phyloP scores from a whole-genome alignment of 495 filamentous ascomycete species.

The Penicillium lagena region DNA sequence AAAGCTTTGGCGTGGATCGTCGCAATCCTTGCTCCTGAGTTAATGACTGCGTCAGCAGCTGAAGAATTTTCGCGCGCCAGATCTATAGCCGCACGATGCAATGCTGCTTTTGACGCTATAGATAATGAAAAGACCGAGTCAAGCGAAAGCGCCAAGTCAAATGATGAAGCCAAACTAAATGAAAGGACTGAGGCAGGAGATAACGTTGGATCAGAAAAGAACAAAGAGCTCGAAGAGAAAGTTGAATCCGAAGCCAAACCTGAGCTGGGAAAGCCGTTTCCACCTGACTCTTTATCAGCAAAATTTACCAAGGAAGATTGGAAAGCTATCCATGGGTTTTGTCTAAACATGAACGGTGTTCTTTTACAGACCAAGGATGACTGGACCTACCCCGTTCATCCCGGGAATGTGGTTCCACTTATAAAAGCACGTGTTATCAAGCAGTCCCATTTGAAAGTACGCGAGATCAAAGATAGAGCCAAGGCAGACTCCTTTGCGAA shows the following conservation, averaged over 20 bases:
- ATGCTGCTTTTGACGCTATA: not conserved
- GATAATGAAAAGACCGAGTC: not conserved
- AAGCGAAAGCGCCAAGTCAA: too few relatives aligned
- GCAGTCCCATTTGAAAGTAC: not conserved
- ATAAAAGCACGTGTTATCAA: conserved; percentile 5
- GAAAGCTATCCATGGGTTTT: conserved; percentile 1
- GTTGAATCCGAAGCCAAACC: too few relatives aligned
- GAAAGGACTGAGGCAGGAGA: too few relatives aligned
- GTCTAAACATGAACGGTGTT: conserved; percentile 4
- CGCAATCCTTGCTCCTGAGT: conserved; percentile 7
- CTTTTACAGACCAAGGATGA: conserved; percentile 4
- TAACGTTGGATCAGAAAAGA: too few relatives aligned
- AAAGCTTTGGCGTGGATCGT: conserved; percentile 1
- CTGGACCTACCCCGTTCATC: conserved; percentile 4
- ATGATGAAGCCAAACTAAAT: too few relatives aligned
- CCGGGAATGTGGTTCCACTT: not conserved
- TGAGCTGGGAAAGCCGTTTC: too few relatives aligned
- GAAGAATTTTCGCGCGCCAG: not conserved
- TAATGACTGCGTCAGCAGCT: not conserved
- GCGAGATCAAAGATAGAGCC: conserved; percentile 8
- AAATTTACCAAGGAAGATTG: too few relatives aligned
- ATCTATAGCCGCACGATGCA: not conserved
- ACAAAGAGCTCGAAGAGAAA: too few relatives aligned
- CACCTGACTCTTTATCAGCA: too few relatives aligned
- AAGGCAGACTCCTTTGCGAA: conserved; percentile 11